These are phyloP conservation scores for Amaranthus palmeri DNA, from an alignment of 148 eudicot genomes.

Conservation along the genomic window DNA sequence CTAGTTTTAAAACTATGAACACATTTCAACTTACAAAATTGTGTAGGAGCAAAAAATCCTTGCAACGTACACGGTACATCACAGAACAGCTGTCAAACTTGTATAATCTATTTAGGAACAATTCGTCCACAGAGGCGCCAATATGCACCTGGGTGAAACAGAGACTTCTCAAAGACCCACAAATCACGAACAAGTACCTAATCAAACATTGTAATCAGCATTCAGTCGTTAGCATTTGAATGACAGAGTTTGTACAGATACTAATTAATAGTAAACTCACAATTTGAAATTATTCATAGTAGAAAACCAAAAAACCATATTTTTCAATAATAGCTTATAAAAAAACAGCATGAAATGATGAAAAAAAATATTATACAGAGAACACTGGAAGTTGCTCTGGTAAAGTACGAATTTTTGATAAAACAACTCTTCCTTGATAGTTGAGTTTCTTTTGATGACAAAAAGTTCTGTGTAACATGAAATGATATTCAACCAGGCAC, in stretches of 20 bases:
- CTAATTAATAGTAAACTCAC: background rate
- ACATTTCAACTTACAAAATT: constrained; percentile 20
- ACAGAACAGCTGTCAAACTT: background rate
- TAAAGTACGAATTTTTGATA: too few relatives aligned
- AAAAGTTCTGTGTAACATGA: too few relatives aligned
- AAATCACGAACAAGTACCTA: constrained; percentile 80
- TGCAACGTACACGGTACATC: constrained; percentile 18
- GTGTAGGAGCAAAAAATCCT: too few relatives aligned
- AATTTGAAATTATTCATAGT: too few relatives aligned
- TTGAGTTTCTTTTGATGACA: background rate
- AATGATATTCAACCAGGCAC: too few relatives aligned
- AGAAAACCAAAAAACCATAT: too few relatives aligned
- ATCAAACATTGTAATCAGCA: constrained; percentile 1
- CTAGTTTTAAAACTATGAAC: constrained; percentile 14
- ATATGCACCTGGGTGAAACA: constrained; percentile 66
- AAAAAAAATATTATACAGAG: too few relatives aligned
- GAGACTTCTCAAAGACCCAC: constrained; percentile 96
- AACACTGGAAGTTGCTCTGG: too few relatives aligned
- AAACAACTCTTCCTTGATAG: background rate
- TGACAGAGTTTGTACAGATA: background rate
- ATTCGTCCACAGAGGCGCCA: constrained; percentile 98
- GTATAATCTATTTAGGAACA: constrained; percentile 26
- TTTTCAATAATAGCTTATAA: too few relatives aligned
- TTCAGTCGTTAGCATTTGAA: background rate
- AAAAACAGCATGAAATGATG: background rate